Base-by-base conservation (phyloP, 2,329 filamentous ascomycete genomes). In the Xylaria sp. region DNA sequence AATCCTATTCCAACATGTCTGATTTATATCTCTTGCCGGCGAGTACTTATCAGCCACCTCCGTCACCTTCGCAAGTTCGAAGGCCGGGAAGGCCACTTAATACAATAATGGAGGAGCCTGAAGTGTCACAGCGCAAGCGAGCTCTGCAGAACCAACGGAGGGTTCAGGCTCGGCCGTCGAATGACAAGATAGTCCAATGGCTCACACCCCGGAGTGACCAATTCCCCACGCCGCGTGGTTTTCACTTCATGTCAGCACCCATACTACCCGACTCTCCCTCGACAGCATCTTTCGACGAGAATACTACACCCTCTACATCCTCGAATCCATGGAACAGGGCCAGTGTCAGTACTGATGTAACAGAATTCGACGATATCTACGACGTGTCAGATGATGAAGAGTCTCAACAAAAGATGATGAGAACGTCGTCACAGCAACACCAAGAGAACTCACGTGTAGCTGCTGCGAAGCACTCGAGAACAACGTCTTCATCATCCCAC, bases 331-430 rank as follows among this genome's bases (percentile, higher is more conserved):
- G 89, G 90, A 88, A 84, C 66, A 82, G 87, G 70, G 80, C 82
- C 70, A 90, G 84, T 79, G 78, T 82, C 70, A 80, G 84, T 74
- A 89, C 89, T 68, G 86, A 87, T 70, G 83, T 84, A 66, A 91
- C 86, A 69, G 89, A 92, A 67, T 94, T 94, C 71, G 92, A 96
- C 76, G 92, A 96, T 71, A 80, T 97, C 51, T 97, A 97, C 76
- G 91, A 95, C 76, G 84, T 92, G 43, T 93, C 92, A 15, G 92
- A 96, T 68, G 87, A 92, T 57, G 92, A 96, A 70, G 83, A 86
- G 8, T 74, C 74, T 35, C 71, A 69, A 70, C 75, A 75, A 72
- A 82, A 86, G 69, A 77, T 78, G 72, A 78, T 75, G 74, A 78
- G 70, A 75, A 78, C 70, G 65, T 80, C 74, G 53, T 77, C 72